A percentile compares a stretch with the other conserved stretches of the same genome.
Conservation (phyloP, 768 basidiomycete genomes). For the Tulasnella sp. region DNA sequence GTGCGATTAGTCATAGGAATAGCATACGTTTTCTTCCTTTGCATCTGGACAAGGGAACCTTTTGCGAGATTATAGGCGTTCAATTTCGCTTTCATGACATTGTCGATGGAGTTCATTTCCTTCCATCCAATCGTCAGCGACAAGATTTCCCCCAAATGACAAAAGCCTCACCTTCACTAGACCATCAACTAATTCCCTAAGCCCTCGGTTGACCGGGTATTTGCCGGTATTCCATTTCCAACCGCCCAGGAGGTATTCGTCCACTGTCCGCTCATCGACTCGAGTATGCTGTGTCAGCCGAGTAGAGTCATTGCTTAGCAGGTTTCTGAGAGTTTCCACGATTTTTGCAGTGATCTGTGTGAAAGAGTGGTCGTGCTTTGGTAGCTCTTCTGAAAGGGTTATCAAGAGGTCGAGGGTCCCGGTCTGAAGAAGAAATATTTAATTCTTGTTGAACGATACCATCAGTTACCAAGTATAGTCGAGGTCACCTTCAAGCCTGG, state of each 20-base stretch:
- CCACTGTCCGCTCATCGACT: conserved; percentile 67
- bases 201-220: conserved; percentile 70
- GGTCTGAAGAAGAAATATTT: conserved; percentile 39
- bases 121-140: conserved; percentile 24
- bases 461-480: too few relatives aligned
- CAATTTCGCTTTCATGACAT: conserved; percentile 82
- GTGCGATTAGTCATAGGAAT: conserved; percentile 6
- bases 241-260: conserved; percentile 60
- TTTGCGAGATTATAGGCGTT: conserved; percentile 91
- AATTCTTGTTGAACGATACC: not conserved
- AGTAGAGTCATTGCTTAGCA: conserved; percentile 75
- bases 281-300: conserved; percentile 65
- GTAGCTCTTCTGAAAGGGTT: conserved; percentile 79
- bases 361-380: conserved; percentile 83
- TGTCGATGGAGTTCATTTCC: conserved; percentile 95
- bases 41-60: conserved; percentile 81
- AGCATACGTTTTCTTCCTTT: conserved; percentile 82
- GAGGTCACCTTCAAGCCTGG: conserved; percentile 78
- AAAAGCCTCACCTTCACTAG: conserved; percentile 61
- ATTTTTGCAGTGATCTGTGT: conserved; percentile 81
- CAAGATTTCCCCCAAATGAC: not conserved
- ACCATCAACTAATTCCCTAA: conserved; percentile 75
- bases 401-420: conserved; percentile 89
- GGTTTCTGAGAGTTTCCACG: conserved; percentile 84
- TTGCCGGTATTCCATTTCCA: conserved; percentile 95